phyloP scores from a whole-genome alignment of 2,329 filamentous ascomycete genomes.

The Fusarium dimerum region DNA sequence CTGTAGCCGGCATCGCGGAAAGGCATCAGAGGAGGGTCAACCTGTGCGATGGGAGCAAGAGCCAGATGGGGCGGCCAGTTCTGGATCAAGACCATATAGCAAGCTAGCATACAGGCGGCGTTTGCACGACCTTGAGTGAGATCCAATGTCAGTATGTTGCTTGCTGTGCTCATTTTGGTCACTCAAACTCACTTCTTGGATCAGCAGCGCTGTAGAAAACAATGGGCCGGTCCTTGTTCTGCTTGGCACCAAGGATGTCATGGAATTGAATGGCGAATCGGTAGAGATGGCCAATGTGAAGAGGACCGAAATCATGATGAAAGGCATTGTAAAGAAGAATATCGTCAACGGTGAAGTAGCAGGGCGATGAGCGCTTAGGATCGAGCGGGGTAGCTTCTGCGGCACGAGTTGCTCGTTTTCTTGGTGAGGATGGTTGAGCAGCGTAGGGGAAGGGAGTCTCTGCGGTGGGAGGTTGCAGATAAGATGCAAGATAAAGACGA shows the following conservation, averaged over 20 bases:
- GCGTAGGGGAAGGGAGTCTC: constrained; percentile 87
- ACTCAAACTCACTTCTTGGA: constrained; percentile 70
- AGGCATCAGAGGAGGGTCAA: constrained; percentile 96
- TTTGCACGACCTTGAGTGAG: constrained; percentile 73
- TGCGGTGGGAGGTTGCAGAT: constrained; percentile 76
- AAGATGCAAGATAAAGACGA: constrained; percentile 92
- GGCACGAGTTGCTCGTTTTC: constrained; percentile 54
- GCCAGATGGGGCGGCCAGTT: constrained; percentile 96
- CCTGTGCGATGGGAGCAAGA: constrained; percentile 91
- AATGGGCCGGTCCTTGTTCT: constrained; percentile 85
- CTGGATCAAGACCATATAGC: constrained; percentile 99
- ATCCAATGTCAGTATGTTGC: constrained; percentile 14
- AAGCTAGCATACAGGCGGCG: constrained; percentile 90
- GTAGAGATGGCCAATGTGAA: constrained; percentile 97
- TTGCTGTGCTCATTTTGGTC: not conserved
- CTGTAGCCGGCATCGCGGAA: constrained; percentile 98
- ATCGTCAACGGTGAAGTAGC: constrained; percentile 95
- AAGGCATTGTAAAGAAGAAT: constrained; percentile 95
- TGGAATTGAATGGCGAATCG: constrained; percentile 95
- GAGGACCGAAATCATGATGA: constrained; percentile 95
- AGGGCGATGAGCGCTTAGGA: constrained; percentile 57
- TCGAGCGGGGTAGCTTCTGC: constrained; percentile 42
- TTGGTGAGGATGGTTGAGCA: constrained; percentile 58
- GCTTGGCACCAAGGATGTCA: constrained; percentile 87
- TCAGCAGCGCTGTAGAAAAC: constrained; percentile 97